Base-by-base conservation (phyloP, 768 basidiomycete genomes). In the Stropharia rugosoannulata region DNA sequence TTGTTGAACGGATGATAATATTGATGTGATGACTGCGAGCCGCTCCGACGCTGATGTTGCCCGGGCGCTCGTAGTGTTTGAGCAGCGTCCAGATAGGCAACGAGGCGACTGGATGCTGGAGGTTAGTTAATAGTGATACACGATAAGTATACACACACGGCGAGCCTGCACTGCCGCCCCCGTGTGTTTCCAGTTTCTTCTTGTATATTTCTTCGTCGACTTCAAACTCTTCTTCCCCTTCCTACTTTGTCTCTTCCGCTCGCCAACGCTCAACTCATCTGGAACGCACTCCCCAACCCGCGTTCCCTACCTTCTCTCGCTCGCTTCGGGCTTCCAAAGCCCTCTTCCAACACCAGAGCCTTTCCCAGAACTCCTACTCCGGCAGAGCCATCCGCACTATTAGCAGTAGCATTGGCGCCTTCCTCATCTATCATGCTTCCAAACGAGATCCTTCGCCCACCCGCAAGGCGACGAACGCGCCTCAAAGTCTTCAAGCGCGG, bases 261-360 rank as follows among this genome's bases (percentile, higher is more conserved):
- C 50, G 29, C 16, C 41, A 36, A 29, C 25, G 5, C 47, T 65
- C 57, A 72, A 51, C 62, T 54, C 57, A 73, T 54, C 58, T 72
- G 70, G 51, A 93, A 89, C 25, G 90, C 90, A 64, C 88, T 90
- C 27, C 81, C 90, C 48, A 92, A 61, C 71, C 63, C 59, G 73
- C 75, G 29, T 75, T 25, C 54, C 54, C 57, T 49, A 22, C 48
- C 43, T 40, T 18, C 5, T 53, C 58, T 41, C 71, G 70, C 51
- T 25, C 43, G 29, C 13, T 67, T 66, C 36, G 7, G 18, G 4
- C 39, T 27, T n/a, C 36, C 37, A 46, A 54, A 47, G n/a, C 43
- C 52, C 18, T 45, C 42, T 5, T 35, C 52, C 18, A 45, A n/a
- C 16, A 10, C 53, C 27, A 13, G 29, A 10, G 29, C 40, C 25